Conservation (phyloP, 306 rosid genomes). For the Sesbania bispinosa region DNA sequence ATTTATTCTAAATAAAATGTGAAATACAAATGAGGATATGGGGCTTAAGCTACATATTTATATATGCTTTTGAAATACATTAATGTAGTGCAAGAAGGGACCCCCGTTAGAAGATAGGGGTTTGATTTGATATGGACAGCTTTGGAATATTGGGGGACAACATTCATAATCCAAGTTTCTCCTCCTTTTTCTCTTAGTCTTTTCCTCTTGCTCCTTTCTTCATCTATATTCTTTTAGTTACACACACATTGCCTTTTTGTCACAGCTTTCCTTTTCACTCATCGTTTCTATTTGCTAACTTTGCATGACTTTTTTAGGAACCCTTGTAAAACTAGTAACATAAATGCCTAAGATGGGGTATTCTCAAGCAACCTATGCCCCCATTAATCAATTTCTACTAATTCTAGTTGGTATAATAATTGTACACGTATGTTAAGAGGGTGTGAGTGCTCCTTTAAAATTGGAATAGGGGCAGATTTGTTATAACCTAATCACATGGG, state of each 20-base stretch:
- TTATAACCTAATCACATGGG: background rate
- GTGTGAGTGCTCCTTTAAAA: background rate
- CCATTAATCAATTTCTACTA: background rate
- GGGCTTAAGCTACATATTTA: background rate
- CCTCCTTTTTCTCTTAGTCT: slow-evolving; percentile 33
- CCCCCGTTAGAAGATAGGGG: slow-evolving; percentile 45
- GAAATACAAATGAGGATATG: background rate
- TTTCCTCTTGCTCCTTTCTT: slow-evolving; percentile 30
- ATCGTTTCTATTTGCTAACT: slow-evolving; percentile 27
- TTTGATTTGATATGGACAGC: slow-evolving; percentile 63
- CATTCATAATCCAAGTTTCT: slow-evolving; percentile 57
- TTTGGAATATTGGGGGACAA: slow-evolving; percentile 87
- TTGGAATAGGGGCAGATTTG: background rate
- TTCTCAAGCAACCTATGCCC: slow-evolving; percentile 15
- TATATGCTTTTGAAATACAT: background rate
- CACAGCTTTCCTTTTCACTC: slow-evolving; percentile 54
- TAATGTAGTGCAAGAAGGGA: slow-evolving; percentile 33
- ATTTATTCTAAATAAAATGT: background rate
- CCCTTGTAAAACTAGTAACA: background rate
- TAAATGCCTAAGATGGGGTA: slow-evolving; percentile 3
- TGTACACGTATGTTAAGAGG: background rate
- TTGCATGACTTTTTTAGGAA: slow-evolving; percentile 29
- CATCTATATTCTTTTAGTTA: slow-evolving; percentile 42
- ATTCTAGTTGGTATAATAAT: slow-evolving; percentile 14
- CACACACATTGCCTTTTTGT: slow-evolving; percentile 45